These are phyloP conservation scores for Phaeosphaeriaceae sp. DNA, from an alignment of 2,329 filamentous ascomycete genomes.

Conservation along the genomic window DNA sequence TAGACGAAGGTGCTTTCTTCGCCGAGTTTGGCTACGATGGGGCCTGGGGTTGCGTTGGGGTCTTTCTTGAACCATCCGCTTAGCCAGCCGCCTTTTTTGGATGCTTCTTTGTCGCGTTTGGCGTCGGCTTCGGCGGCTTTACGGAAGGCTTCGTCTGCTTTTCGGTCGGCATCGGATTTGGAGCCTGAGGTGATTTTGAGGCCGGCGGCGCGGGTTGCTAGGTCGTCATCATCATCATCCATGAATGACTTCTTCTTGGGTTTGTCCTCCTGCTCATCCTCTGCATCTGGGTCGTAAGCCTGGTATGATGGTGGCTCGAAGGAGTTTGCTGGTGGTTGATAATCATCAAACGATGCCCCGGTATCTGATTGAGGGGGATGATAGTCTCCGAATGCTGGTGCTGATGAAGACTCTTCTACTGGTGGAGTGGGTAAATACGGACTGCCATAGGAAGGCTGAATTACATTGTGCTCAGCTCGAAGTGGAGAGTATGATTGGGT, in stretches of 20 bases:
- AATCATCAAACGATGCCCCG: constrained; percentile 36
- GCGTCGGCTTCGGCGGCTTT: constrained; percentile 78
- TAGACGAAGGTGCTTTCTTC: constrained; percentile 94
- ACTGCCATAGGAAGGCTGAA: constrained; percentile 33
- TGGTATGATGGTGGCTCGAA: constrained; percentile 50
- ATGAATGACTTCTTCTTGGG: constrained; percentile 71
- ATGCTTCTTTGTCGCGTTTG: constrained; percentile 59
- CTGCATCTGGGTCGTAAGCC: constrained; percentile 58
- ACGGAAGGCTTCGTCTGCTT: constrained; percentile 84
- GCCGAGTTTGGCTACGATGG: constrained; percentile 92
- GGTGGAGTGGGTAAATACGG: constrained; percentile 40
- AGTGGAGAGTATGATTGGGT: constrained; percentile 42
- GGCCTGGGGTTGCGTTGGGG: constrained; percentile 65
- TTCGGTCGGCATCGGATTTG: constrained; percentile 63
- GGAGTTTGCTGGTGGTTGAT: constrained; percentile 33
- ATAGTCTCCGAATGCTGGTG: constrained; percentile 35
- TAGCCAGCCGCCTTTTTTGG: constrained; percentile 75
- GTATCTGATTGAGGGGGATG: constrained; percentile 28
- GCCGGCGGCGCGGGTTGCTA: constrained; percentile 59
- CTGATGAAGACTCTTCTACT: constrained; percentile 23
- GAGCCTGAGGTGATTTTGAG: constrained; percentile 62
- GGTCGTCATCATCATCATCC: constrained; percentile 79
- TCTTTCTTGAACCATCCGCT: constrained; percentile 82
- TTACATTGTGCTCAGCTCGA: constrained; percentile 31
- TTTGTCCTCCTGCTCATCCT: constrained; percentile 55